Conservation (phyloP, 2,329 filamentous ascomycete species). For the Pseudogymnoascus sp. region DNA sequence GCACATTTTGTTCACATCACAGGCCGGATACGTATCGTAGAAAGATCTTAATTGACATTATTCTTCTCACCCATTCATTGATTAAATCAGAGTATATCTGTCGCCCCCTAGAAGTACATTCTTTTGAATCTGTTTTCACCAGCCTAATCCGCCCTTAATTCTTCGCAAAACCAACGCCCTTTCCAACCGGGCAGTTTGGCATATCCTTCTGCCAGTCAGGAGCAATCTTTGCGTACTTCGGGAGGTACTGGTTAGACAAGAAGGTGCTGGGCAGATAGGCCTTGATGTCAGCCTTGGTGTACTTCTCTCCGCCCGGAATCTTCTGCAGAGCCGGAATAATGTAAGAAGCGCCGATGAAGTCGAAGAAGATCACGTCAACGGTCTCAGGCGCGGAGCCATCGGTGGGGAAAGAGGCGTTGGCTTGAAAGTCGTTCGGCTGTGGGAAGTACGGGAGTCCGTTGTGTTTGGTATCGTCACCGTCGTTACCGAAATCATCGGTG, state of each 20-base stretch:
- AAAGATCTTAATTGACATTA: background rate
- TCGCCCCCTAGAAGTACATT: background rate
- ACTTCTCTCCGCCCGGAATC: slow-evolving; percentile 22
- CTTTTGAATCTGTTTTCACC: background rate
- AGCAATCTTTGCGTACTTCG: slow-evolving; percentile 25
- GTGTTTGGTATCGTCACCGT: slow-evolving; percentile 89
- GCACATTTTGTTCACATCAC: background rate
- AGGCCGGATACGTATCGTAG: background rate
- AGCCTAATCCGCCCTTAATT: background rate
- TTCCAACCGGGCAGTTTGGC: slow-evolving; percentile 22
- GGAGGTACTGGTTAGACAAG: slow-evolving; percentile 26
- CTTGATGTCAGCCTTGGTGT: slow-evolving; percentile 23
- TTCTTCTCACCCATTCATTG: background rate
- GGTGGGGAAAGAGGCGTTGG: slow-evolving; percentile 48
- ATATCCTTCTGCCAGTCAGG: slow-evolving; percentile 21
- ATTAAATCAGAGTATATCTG: background rate
- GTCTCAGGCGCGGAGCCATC: slow-evolving; percentile 38
- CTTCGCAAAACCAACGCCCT: slow-evolving; percentile 18
- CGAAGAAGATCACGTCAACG: slow-evolving; percentile 84
- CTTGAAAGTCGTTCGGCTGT: slow-evolving; percentile 77
- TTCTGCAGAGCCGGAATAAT: slow-evolving; percentile 61
- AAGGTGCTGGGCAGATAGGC: slow-evolving; percentile 25
- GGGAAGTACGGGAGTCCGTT: slow-evolving; percentile 62
- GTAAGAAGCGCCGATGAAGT: slow-evolving; percentile 61
- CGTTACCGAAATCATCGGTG: slow-evolving; percentile 67